These are phyloP conservation scores for Vigna unguiculata DNA, from an alignment of 306 rosid genomes.

Conservation along the genomic window DNA sequence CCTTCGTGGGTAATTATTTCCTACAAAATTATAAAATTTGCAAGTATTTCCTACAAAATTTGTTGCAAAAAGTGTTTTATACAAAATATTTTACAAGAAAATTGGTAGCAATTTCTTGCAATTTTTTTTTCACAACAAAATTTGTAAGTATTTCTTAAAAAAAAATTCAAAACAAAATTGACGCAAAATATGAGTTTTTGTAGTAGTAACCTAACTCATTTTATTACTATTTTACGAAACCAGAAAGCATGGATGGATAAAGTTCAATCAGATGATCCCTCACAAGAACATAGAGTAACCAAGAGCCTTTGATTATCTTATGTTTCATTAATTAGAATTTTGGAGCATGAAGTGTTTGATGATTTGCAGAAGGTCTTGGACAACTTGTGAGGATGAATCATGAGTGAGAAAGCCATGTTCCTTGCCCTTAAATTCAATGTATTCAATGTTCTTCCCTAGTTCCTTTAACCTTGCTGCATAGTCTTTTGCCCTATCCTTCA, in stretches of 20 bases:
- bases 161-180: no score
- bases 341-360: slow-evolving; percentile 57
- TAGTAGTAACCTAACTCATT: no score
- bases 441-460: slow-evolving; percentile 65
- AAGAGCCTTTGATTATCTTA: not conserved
- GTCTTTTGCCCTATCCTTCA: slow-evolving; percentile 68
- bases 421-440: slow-evolving; percentile 66
- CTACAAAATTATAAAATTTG: no score
- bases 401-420: slow-evolving; percentile 77
- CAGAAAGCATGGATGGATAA: not conserved
- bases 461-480: slow-evolving; percentile 62
- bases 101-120: no score
- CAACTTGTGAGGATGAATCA: slow-evolving; percentile 56
- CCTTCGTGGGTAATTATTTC: no score
- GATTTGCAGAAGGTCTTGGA: slow-evolving; percentile 50
- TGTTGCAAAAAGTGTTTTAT: no score
- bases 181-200: no score
- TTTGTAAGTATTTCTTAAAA: no score
- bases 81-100: no score
- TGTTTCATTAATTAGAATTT: slow-evolving; percentile 43
- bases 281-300: not conserved
- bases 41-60: no score
- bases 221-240: not conserved
- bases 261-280: not conserved
- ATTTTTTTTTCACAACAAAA: no score